Evolutionary conservation across 352 stramenopile species (phyloP).

Genomic region (Phytophthora pistaciae): DNA sequence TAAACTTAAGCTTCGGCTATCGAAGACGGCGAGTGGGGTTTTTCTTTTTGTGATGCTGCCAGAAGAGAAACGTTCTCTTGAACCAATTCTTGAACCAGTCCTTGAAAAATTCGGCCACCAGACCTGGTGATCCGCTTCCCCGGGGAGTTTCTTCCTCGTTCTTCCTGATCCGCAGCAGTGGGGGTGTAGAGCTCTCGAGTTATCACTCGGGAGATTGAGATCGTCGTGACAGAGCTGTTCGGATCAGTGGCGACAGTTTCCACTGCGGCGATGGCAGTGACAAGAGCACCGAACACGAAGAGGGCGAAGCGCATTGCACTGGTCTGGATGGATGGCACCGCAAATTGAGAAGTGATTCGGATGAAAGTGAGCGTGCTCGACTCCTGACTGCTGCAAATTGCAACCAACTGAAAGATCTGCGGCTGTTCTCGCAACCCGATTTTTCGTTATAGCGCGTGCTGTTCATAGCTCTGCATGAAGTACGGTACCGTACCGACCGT

Average conservation of each 20-base stretch:
- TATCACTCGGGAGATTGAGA: neutral
- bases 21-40: neutral
- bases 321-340: neutral
- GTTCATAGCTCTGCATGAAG: no score
- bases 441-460: no score
- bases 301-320: neutral
- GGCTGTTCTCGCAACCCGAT: no score
- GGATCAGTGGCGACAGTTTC: neutral
- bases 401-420: no score
- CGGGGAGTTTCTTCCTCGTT: neutral
- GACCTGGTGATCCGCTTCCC: neutral
- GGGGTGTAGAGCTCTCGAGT: neutral
- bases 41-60: neutral
- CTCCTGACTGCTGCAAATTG: no score
- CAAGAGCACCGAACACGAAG: neutral
- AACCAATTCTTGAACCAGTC: neutral
- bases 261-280: neutral
- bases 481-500: no score
- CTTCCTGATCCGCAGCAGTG: neutral
- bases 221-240: neutral
- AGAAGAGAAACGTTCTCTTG: neutral
- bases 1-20: neutral
- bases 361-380: no score
- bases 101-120: slow-evolving; percentile 1
- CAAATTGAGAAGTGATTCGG: neutral